These are phyloP conservation scores for Claviceps arundinis DNA, from an alignment of 2,329 filamentous ascomycete genomes.

Conservation along the genomic window DNA sequence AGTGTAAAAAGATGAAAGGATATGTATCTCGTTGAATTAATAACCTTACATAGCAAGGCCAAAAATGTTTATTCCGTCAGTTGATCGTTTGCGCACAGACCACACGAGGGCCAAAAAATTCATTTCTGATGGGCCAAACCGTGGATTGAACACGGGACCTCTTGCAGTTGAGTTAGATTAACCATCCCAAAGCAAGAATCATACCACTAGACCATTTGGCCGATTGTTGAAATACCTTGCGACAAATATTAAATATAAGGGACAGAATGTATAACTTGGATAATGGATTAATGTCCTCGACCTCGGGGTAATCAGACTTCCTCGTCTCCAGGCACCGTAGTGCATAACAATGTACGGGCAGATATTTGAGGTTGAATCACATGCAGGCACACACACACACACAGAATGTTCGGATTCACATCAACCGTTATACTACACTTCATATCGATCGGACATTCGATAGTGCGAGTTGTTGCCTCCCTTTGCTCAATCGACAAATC, in stretches of 20 bases:
- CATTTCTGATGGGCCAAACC: conserved; percentile 10
- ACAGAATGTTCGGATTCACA: too few relatives aligned
- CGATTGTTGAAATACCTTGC: background rate
- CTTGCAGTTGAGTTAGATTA: conserved; percentile 12
- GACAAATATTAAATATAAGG: background rate
- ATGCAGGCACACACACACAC: too few relatives aligned
- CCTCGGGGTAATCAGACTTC: too few relatives aligned
- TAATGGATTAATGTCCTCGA: too few relatives aligned
- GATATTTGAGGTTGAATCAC: too few relatives aligned
- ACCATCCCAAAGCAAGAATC: conserved; percentile 20
- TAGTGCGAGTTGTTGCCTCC: background rate
- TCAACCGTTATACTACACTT: too few relatives aligned
- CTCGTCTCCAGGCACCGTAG: too few relatives aligned
- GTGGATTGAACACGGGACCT: conserved; percentile 22
- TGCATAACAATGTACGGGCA: too few relatives aligned
- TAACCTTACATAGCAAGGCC: background rate
- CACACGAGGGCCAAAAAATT: conserved; percentile 3
- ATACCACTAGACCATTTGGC: conserved; percentile 22
- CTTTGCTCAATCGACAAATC: background rate
- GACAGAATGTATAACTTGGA: too few relatives aligned
- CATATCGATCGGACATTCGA: too few relatives aligned
- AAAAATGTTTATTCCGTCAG: background rate
- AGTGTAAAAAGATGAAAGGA: too few relatives aligned
- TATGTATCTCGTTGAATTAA: too few relatives aligned
- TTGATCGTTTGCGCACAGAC: background rate